Evolutionary conservation across 257 asterid genomes (phyloP).

Genomic region (Solanum okadae): DNA sequence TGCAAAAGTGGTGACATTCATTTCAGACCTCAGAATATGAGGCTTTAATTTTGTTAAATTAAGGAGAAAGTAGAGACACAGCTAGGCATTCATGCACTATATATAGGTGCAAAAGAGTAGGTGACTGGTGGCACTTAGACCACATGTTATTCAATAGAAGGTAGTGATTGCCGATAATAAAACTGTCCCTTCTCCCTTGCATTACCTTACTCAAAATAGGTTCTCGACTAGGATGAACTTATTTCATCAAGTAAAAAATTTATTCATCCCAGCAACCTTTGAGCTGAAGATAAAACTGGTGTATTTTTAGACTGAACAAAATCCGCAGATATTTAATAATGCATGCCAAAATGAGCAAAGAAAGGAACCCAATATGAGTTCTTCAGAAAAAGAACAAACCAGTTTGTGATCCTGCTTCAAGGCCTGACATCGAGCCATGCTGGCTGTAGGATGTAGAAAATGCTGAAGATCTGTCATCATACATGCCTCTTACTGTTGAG

Average conservation of each 20-base stretch:
- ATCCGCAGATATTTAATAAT: background rate
- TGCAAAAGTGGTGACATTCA: background rate
- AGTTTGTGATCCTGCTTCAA: conserved; percentile 67
- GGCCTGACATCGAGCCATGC: conserved; percentile 63
- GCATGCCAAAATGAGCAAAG: background rate
- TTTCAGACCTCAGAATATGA: background rate
- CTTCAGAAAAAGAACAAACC: conserved; percentile 29
- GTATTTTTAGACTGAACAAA: background rate
- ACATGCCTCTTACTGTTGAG: conserved; percentile 56
- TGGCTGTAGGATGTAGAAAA: conserved; percentile 50
- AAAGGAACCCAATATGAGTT: background rate
- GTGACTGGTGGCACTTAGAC: background rate
- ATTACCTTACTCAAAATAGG: background rate
- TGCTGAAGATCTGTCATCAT: conserved; percentile 60
- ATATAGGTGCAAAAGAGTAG: background rate
- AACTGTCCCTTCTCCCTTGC: background rate
- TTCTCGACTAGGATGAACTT: background rate
- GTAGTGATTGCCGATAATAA: background rate
- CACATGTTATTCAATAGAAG: background rate
- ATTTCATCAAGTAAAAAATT: background rate
- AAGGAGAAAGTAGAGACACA: background rate
- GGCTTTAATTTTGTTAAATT: background rate
- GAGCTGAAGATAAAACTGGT: background rate
- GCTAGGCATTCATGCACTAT: background rate
- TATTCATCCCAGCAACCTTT: background rate